Evolutionary conservation across 345 rosid species (phyloP).

Genomic region (Salix exigua): DNA sequence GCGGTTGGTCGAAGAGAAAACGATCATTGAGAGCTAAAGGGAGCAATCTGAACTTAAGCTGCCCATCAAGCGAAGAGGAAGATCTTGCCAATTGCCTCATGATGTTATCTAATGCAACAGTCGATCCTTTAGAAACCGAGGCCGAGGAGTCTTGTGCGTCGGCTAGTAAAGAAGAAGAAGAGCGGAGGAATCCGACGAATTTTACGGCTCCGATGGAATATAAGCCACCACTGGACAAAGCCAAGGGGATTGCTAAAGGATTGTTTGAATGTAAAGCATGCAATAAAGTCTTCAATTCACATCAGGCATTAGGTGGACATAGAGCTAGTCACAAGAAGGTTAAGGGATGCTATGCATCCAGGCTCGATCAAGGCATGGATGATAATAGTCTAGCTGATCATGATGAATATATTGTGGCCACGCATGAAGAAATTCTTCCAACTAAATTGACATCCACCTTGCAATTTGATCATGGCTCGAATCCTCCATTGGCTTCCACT

Average conservation of each 20-base stretch:
- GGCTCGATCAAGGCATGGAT: conserved; percentile 38
- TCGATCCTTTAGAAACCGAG: conserved; percentile 44
- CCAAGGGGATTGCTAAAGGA: conserved; percentile 47
- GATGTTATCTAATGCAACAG: conserved; percentile 75
- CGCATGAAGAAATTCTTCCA: conserved; percentile 46
- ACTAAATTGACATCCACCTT: conserved; percentile 28
- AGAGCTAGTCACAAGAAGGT: conserved; percentile 99
- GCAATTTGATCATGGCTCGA: conserved; percentile 40
- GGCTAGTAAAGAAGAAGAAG: conserved; percentile 65
- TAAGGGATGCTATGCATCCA: conserved; percentile 91
- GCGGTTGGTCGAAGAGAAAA: conserved; percentile 64
- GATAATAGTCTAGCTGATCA: conserved; percentile 39
- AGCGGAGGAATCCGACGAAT: conserved; percentile 36
- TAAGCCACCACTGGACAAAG: conserved; percentile 33
- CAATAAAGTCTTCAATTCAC: conserved; percentile 94
- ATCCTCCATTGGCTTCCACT: conserved; percentile 25
- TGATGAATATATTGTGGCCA: conserved; percentile 41
- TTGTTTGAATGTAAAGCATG: conserved; percentile 93
- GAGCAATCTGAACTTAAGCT: conserved; percentile 27
- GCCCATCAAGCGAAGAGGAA: conserved; percentile 76
- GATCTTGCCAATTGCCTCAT: conserved; percentile 92
- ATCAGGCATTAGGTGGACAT: conserved; percentile 98
- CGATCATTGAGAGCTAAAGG: conserved; percentile 54
- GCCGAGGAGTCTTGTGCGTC: conserved; percentile 71
- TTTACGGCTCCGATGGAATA: conserved; percentile 35